phyloP scores from a whole-genome alignment of 1,284 basidiomycete genomes.

The Bjerkandera adusta region DNA sequence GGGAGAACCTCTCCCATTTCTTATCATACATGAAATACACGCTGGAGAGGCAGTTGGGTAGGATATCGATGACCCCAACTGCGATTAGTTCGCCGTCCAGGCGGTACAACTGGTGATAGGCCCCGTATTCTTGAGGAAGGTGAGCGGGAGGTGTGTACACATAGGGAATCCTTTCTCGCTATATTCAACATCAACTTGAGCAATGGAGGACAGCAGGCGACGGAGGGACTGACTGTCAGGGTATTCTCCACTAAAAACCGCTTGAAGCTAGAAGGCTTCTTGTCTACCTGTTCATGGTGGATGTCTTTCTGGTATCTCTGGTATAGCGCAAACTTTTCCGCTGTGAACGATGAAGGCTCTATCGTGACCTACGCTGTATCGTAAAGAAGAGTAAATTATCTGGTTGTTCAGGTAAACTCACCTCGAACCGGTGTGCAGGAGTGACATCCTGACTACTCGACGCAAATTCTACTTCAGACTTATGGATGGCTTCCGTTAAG shows the following conservation, averaged over 20 bases:
- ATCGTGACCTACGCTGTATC: slow-evolving; percentile 58
- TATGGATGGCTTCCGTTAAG: slow-evolving; percentile 4
- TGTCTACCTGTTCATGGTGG: slow-evolving; percentile 63
- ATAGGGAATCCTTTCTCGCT: slow-evolving; percentile 60
- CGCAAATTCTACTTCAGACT: background rate
- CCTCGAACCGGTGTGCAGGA: slow-evolving; percentile 50
- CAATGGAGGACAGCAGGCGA: background rate
- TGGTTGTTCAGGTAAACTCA: slow-evolving; percentile 25
- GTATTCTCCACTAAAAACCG: slow-evolving; percentile 83
- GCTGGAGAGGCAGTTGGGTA: slow-evolving; percentile 88
- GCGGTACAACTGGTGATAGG: slow-evolving; percentile 85
- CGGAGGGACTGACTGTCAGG: slow-evolving; percentile 31
- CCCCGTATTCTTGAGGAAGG: slow-evolving; percentile 76
- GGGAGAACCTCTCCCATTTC: slow-evolving; percentile 68
- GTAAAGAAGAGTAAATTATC: too few species aligned
- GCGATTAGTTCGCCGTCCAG: slow-evolving; percentile 84
- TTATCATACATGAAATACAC: slow-evolving; percentile 96
- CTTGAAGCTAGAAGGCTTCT: slow-evolving; percentile 53
- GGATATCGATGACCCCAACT: slow-evolving; percentile 88
- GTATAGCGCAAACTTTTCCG: slow-evolving; percentile 82
- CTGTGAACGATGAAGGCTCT: slow-evolving; percentile 71
- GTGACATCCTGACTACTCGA: background rate
- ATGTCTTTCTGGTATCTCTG: slow-evolving; percentile 75
- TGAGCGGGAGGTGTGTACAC: slow-evolving; percentile 41
- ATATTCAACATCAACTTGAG: slow-evolving; percentile 8